phyloP scores from a whole-genome alignment of 2,329 filamentous ascomycete species.

The Xylaria sp. region DNA sequence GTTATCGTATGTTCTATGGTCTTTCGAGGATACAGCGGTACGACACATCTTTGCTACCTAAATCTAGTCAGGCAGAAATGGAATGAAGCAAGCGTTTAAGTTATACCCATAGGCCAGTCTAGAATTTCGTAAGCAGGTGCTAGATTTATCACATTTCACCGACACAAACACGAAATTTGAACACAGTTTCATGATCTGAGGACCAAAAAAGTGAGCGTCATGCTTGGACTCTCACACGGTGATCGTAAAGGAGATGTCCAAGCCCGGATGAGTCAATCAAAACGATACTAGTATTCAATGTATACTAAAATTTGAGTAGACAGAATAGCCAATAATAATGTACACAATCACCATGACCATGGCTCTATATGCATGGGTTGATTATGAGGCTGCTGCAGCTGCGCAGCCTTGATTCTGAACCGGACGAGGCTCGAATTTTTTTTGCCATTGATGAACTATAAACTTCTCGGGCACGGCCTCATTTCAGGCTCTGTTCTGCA shows the following conservation, averaged over 20 bases:
- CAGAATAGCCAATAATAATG: neutral
- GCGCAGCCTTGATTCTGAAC: neutral
- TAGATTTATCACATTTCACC: neutral
- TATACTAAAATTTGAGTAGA: too few relatives aligned
- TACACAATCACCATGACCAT: neutral
- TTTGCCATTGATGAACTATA: neutral
- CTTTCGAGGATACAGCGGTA: neutral
- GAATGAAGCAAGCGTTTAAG: neutral
- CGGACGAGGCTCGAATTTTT: neutral
- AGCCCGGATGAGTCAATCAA: too few relatives aligned
- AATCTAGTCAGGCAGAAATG: neutral
- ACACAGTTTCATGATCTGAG: neutral
- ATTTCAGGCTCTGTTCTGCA: neutral
- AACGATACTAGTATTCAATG: neutral
- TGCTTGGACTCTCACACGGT: neutral
- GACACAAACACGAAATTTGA: too few relatives aligned
- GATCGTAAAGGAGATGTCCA: neutral
- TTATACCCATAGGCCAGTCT: neutral
- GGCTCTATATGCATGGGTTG: neutral
- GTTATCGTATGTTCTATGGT: neutral
- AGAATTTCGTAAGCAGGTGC: neutral
- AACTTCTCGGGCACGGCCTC: neutral
- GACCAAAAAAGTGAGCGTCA: neutral
- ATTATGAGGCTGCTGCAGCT: neutral
- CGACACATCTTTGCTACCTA: neutral